These are phyloP conservation scores for Phytopythium boreale DNA, from an alignment of 352 stramenopile genomes.

Conservation along the genomic window DNA sequence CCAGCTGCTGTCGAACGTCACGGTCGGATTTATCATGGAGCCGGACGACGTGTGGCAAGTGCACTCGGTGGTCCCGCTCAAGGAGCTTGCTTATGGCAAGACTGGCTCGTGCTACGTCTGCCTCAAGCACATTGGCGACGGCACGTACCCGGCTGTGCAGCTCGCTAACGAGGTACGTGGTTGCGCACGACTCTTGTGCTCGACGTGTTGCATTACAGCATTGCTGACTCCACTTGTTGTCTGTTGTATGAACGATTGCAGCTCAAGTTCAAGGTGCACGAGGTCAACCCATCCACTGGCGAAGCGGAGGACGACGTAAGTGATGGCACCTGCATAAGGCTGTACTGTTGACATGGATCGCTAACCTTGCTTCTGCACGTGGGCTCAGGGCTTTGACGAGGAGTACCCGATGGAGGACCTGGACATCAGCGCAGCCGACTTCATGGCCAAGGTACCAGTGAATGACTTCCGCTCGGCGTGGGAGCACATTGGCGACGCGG, in stretches of 20 bases:
- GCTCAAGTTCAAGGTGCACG: slow-evolving; percentile 94
- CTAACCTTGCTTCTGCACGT: slow-evolving; percentile 10
- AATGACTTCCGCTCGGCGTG: slow-evolving; percentile 96
- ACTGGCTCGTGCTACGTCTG: slow-evolving; percentile 93
- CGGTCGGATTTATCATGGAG: slow-evolving; percentile 90
- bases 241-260: slow-evolving; percentile 18
- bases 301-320: slow-evolving; percentile 78
- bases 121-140: slow-evolving; percentile 81
- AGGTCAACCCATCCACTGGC: slow-evolving; percentile 94
- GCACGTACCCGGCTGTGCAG: slow-evolving; percentile 78
- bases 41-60: slow-evolving; percentile 91
- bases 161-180: slow-evolving; percentile 89
- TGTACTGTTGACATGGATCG: not conserved
- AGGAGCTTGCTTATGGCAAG: slow-evolving; percentile 92
- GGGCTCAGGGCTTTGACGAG: slow-evolving; percentile 91
- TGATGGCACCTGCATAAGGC: slow-evolving; percentile 2
- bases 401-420: slow-evolving; percentile 99
- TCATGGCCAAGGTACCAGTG: slow-evolving; percentile 96
- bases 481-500: slow-evolving; percentile 93
- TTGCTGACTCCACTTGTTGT: slow-evolving; percentile 4
- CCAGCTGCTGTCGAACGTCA: slow-evolving; percentile 95
- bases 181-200: not conserved
- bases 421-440: slow-evolving; percentile 93
- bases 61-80: slow-evolving; percentile 84
- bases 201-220: not conserved